phyloP scores from a whole-genome alignment of 148 eudicot species.

The Rhododendron williamsianum region DNA sequence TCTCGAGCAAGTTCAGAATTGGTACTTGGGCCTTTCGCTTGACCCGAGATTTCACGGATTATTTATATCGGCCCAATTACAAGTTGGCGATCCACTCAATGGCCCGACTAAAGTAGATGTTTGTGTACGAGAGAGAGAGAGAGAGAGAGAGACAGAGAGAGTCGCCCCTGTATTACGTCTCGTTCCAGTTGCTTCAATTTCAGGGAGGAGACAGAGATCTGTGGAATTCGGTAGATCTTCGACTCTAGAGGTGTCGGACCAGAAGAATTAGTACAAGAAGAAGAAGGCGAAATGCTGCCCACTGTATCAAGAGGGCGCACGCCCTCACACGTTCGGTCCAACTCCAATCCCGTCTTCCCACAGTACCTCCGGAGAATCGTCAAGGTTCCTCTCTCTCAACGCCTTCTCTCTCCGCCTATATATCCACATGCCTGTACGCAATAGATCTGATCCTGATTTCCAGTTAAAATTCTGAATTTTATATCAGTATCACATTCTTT shows the following conservation, averaged over 20 bases:
- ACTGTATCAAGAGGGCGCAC: slow-evolving; percentile 13
- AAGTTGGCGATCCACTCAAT: not conserved
- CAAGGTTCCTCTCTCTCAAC: slow-evolving; percentile 13
- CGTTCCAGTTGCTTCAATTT: not conserved
- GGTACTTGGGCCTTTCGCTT: not conserved
- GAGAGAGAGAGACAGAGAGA: not conserved
- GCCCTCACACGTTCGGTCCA: slow-evolving; percentile 15
- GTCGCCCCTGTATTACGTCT: not conserved
- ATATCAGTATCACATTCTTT: not conserved
- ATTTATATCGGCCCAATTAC: not conserved
- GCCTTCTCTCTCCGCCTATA: not conserved
- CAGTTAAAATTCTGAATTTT: not conserved
- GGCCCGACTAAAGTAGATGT: not conserved
- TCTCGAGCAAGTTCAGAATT: too few species aligned
- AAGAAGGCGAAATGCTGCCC: slow-evolving; percentile 16
- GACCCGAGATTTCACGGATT: not conserved
- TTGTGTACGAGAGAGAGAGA: not conserved
- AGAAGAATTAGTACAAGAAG: slow-evolving; percentile 4
- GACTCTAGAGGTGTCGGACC: not conserved
- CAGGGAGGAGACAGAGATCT: slow-evolving; percentile 5
- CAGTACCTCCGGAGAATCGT: slow-evolving; percentile 26
- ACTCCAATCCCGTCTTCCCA: slow-evolving; percentile 7
- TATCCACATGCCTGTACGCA: not conserved
- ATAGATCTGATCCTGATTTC: slow-evolving; percentile 1
- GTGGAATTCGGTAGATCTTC: slow-evolving; percentile 6